These are phyloP conservation scores for Colletotrichum musicola DNA, from an alignment of 2,329 filamentous ascomycete genomes.

Conservation along the genomic window DNA sequence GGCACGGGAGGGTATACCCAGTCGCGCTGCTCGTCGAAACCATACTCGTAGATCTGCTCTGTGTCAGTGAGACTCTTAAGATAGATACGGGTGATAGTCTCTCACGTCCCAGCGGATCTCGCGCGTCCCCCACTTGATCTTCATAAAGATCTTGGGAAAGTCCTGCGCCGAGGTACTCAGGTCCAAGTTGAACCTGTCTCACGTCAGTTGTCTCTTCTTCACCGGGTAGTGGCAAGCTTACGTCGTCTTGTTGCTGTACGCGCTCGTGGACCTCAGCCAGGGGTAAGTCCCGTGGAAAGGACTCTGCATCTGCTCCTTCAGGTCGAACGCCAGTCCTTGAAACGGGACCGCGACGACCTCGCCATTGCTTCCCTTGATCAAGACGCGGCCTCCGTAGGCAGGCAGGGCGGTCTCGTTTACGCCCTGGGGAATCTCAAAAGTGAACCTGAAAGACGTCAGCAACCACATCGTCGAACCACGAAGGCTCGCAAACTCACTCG, in stretches of 20 bases:
- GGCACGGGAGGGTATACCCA: slow-evolving; percentile 57
- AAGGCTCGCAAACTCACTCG: slow-evolving; percentile 8
- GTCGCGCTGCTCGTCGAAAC: slow-evolving; percentile 53
- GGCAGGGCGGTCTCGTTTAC: slow-evolving; percentile 47
- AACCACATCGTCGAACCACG: rapidly evolving
- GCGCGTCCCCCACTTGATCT: slow-evolving; percentile 41
- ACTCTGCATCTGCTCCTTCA: slow-evolving; percentile 33
- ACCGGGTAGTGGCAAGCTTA: not conserved
- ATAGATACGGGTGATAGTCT: rapidly evolving
- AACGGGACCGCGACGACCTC: slow-evolving; percentile 49
- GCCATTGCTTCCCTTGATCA: slow-evolving; percentile 47
- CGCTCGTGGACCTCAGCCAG: slow-evolving; percentile 20
- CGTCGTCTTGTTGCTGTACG: slow-evolving; percentile 34
- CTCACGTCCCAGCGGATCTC: slow-evolving; percentile 43
- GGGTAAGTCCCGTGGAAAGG: slow-evolving; percentile 35
- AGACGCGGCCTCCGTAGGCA: slow-evolving; percentile 50
- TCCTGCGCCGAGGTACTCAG: slow-evolving; percentile 30
- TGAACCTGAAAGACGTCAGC: slow-evolving; percentile 19
- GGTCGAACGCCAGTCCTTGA: slow-evolving; percentile 33
- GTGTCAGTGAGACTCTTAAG: not conserved
- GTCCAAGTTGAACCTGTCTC: slow-evolving; percentile 31
- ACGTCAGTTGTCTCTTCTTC: not conserved
- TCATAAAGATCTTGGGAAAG: slow-evolving; percentile 40
- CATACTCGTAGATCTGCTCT: slow-evolving; percentile 50
- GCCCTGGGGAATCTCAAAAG: slow-evolving; percentile 44